phyloP scores from a whole-genome alignment of 768 basidiomycete species.

The Phlebiopsis flavidoalba region DNA sequence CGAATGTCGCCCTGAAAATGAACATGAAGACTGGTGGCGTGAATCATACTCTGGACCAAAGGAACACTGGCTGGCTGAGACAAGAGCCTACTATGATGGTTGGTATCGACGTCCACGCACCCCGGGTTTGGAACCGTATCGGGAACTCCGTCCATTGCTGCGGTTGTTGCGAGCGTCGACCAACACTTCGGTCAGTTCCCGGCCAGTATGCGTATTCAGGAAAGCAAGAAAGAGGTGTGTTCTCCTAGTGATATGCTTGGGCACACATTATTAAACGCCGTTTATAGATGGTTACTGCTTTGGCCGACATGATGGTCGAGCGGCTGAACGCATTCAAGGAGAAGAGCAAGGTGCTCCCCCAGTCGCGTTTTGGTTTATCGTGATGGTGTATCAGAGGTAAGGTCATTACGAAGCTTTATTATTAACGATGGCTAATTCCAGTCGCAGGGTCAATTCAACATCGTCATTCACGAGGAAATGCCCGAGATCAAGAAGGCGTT shows the following conservation, averaged over 20 bases:
- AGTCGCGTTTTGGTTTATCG: slow-evolving; percentile 48
- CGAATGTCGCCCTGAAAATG: slow-evolving; percentile 51
- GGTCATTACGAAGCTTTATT: slow-evolving; percentile 5
- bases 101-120: slow-evolving; percentile 69
- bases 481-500: slow-evolving; percentile 39
- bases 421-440: not conserved
- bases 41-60: slow-evolving; percentile 41
- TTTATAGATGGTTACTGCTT: slow-evolving; percentile 42
- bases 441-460: slow-evolving; percentile 42
- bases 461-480: slow-evolving; percentile 38
- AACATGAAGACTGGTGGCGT: slow-evolving; percentile 54
- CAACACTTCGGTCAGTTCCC: slow-evolving; percentile 44
- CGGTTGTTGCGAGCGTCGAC: slow-evolving; percentile 48
- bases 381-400: slow-evolving; percentile 79
- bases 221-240: slow-evolving; percentile 67
- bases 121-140: slow-evolving; percentile 66
- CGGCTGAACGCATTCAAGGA: slow-evolving; percentile 36
- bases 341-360: slow-evolving; percentile 34
- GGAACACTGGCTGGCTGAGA: slow-evolving; percentile 34
- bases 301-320: slow-evolving; percentile 44
- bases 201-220: slow-evolving; percentile 42
- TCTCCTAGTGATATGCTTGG: not conserved
- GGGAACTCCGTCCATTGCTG: slow-evolving; percentile 51
- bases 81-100: slow-evolving; percentile 45
- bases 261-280: not conserved